A percentile compares a stretch with the other conserved stretches of the same genome.
Evolutionary conservation across 768 basidiomycete species (phyloP).

Genomic region (Kwoniella pini): DNA sequence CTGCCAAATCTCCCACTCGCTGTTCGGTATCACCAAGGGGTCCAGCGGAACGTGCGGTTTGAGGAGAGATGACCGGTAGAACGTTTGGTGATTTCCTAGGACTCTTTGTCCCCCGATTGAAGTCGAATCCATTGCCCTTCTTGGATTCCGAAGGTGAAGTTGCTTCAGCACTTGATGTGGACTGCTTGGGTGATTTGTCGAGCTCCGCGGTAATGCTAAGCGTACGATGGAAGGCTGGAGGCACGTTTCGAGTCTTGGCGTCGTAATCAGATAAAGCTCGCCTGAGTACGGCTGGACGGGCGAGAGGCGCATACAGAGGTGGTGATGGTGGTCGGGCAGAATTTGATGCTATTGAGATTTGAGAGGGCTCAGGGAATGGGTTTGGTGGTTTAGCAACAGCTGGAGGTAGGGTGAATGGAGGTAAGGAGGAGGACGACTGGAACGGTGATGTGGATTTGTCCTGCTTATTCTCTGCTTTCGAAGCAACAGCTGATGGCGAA

Average conservation of each 20-base stretch:
- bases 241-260: conserved; percentile 9
- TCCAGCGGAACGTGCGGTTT: conserved; percentile 5
- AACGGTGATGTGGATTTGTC: neutral
- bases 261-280: conserved; percentile 45
- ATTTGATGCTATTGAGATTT: neutral
- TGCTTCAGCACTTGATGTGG: conserved; percentile 20
- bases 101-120: conserved; percentile 21
- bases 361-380: neutral
- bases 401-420: conserved; percentile 29
- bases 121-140: conserved; percentile 9
- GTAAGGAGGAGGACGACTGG: conserved; percentile 15
- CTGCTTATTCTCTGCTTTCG: neutral
- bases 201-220: conserved; percentile 25
- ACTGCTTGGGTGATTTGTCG: conserved; percentile 29
- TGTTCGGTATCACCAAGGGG: conserved; percentile 9
- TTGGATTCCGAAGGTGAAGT: conserved; percentile 14
- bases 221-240: conserved; percentile 25
- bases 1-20: conserved; percentile 10
- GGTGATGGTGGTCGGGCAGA: conserved; percentile 15
- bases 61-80: conserved; percentile 7
- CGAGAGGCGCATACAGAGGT: conserved; percentile 32
- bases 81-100: conserved; percentile 20
- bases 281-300: conserved; percentile 32
- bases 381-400: conserved; percentile 7
- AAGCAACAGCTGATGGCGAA: neutral